These are phyloP conservation scores for Mimosa pudica DNA, from an alignment of 306 rosid genomes.

Conservation along the genomic window DNA sequence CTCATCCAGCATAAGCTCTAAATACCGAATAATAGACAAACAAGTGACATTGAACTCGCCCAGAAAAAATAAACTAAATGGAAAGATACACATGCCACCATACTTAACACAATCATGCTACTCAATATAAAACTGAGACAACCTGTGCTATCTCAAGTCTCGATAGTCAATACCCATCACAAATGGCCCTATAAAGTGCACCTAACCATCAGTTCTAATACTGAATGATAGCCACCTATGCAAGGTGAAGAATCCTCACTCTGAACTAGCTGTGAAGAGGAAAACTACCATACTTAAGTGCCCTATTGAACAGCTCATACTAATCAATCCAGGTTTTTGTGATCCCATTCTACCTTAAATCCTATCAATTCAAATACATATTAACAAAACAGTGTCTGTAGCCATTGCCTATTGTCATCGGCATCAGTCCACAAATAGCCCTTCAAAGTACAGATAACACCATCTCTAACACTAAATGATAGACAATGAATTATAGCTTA, in stretches of 20 bases:
- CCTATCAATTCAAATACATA: not conserved
- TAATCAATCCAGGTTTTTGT: not conserved
- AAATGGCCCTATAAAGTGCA: not conserved
- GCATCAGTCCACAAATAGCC: constrained; percentile 12
- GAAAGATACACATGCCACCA: not conserved
- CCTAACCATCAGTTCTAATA: not conserved
- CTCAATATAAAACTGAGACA: not conserved
- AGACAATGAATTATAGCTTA: constrained; percentile 16
- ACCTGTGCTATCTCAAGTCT: not conserved
- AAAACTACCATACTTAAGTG: not conserved
- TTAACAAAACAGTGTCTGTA: not conserved
- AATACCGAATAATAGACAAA: not conserved
- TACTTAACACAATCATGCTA: not conserved
- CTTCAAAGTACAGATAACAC: not conserved
- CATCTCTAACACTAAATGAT: not conserved
- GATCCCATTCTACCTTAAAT: not conserved
- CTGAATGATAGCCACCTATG: not conserved
- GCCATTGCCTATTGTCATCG: not conserved
- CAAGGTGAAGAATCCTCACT: not conserved
- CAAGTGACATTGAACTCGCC: not conserved
- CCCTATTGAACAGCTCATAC: not conserved
- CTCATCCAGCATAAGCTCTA: not conserved
- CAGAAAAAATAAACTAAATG: not conserved
- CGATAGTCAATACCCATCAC: not conserved
- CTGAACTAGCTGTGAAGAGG: not conserved